Percentiles rank a stretch among this genome's conserved stretches.
These are phyloP conservation scores for Arctostaphylos glauca DNA, from an alignment of 148 eudicot genomes.

Conservation along the genomic window DNA sequence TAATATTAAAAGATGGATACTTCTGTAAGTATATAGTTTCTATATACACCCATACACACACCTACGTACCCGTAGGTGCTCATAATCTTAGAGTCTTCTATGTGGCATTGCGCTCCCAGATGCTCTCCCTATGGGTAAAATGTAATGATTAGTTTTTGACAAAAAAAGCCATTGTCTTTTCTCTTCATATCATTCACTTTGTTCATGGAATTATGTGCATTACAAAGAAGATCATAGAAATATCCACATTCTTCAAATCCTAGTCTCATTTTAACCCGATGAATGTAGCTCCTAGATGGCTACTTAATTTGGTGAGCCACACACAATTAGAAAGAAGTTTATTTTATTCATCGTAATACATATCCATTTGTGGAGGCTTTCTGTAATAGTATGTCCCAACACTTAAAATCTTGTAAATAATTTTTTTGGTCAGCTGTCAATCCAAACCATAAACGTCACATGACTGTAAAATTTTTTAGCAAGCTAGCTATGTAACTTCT, in stretches of 20 bases:
- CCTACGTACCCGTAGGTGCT: no score
- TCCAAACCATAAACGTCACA: not conserved
- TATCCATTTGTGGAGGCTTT: not conserved
- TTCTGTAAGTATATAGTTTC: not conserved
- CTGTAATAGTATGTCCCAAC: not conserved
- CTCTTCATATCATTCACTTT: not conserved
- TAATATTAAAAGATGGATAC: not conserved
- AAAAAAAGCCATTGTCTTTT: not conserved
- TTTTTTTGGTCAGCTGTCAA: not conserved
- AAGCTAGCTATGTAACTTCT: not conserved
- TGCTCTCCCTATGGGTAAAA: no score
- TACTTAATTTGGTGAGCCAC: not conserved
- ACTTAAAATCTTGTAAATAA: not conserved
- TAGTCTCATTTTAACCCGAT: not conserved
- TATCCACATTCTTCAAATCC: not conserved
- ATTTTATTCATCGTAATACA: not conserved
- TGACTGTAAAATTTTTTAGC: not conserved
- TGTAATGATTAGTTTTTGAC: not conserved
- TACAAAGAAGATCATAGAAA: not conserved
- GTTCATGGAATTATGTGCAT: not conserved
- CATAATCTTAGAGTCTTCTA: no score
- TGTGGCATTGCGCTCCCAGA: no score
- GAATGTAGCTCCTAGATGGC: not conserved
- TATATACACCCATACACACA: no score
- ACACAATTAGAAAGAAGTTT: not conserved